Evolutionary conservation across 2,329 filamentous ascomycete genomes (phyloP).

Genomic region (Neonectria faginata): DNA sequence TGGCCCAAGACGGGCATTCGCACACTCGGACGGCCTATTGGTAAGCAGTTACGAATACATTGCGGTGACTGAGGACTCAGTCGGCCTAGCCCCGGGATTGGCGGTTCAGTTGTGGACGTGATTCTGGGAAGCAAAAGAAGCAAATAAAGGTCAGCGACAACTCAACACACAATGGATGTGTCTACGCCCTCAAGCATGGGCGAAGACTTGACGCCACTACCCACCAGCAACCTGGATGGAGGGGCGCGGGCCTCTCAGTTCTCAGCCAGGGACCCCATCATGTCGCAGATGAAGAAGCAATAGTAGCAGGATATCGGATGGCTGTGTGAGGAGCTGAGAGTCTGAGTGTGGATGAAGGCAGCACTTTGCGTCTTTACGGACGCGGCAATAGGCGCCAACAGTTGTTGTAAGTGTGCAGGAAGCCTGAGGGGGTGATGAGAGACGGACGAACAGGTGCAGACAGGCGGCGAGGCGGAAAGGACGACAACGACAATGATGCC

Average conservation of each 20-base stretch:
- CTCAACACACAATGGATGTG: neutral
- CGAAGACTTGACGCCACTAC: slow-evolving; percentile 4
- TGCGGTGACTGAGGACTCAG: neutral
- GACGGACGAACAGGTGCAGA: neutral
- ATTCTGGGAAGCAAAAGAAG: neutral
- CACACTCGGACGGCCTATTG: neutral
- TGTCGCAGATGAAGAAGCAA: neutral
- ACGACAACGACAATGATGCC: neutral
- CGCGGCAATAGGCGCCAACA: slow-evolving; percentile 9
- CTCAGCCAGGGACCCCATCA: neutral
- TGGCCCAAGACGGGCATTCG: neutral
- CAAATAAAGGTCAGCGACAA: neutral
- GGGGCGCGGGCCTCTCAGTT: neutral
- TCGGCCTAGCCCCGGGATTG: neutral
- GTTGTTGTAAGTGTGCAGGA: neutral
- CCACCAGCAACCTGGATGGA: neutral
- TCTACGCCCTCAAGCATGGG: slow-evolving; percentile 1
- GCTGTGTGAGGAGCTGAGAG: slow-evolving; percentile 17
- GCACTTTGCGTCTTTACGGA: slow-evolving; percentile 3
- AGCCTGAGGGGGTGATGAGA: neutral
- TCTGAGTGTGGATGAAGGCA: neutral
- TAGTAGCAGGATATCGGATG: slow-evolving; percentile 1
- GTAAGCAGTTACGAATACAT: neutral
- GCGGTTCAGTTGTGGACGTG: neutral
- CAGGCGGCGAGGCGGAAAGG: neutral